Percentiles rank a stretch among this genome's conserved stretches.
Conservation (phyloP, 345 rosid species). For the Anacardium occidentale region DNA sequence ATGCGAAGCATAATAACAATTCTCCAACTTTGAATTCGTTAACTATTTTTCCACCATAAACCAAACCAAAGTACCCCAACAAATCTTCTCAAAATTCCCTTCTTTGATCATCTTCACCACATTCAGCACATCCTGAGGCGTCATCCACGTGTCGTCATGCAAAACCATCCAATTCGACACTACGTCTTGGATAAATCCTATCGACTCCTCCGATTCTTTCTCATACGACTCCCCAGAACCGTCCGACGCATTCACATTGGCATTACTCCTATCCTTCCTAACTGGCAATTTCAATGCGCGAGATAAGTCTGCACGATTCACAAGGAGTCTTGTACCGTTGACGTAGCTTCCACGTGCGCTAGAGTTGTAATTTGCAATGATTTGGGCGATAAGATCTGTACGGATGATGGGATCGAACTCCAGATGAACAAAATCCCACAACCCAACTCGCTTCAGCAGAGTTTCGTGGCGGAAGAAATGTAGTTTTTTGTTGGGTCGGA, state of each 20-base stretch:
- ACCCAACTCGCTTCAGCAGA: conserved; percentile 57
- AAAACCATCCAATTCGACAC: too few relatives aligned
- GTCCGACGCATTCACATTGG: conserved; percentile 8
- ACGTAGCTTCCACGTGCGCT: conserved; percentile 52
- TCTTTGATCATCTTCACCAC: conserved; percentile 44
- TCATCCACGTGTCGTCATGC: conserved; percentile 62
- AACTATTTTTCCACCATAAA: conserved; percentile 64
- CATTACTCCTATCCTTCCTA: conserved; percentile 44
- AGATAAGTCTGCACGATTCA: conserved; percentile 74
- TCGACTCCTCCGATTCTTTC: too few relatives aligned
- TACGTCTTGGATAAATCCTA: too few relatives aligned
- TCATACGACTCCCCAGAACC: conserved; percentile 22
- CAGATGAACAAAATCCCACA: conserved; percentile 83
- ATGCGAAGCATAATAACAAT: too few relatives aligned
- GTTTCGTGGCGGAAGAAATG: conserved; percentile 59
- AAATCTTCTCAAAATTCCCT: conserved; percentile 68
- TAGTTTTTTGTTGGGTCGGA: conserved; percentile 51
- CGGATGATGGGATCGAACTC: conserved; percentile 59
- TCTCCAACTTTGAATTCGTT: too few relatives aligned
- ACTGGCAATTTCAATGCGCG: conserved; percentile 69
- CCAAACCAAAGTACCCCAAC: conserved; percentile 80
- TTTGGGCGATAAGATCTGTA: conserved; percentile 51
- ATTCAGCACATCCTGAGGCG: conserved; percentile 58
- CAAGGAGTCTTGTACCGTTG: conserved; percentile 47
- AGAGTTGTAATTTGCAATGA: conserved; percentile 56